A percentile compares a stretch with the other conserved stretches of the same genome.
These are phyloP conservation scores for Serendipita sp. DNA, from an alignment of 768 basidiomycete species.

Conservation along the genomic window DNA sequence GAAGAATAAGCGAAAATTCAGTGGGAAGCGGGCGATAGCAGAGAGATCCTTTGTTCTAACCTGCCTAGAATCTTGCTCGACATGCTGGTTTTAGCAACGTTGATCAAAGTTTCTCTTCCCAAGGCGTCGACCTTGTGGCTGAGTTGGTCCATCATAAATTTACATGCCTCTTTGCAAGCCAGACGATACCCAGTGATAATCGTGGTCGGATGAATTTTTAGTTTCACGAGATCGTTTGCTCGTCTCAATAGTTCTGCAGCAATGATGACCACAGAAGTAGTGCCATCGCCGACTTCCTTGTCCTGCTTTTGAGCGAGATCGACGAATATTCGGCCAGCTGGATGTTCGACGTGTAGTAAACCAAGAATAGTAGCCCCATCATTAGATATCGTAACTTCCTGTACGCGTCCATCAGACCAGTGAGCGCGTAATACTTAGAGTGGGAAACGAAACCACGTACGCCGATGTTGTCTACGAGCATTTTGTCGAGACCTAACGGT, in stretches of 20 bases:
- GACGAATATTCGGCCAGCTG: constrained; percentile 92
- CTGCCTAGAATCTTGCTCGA: constrained; percentile 95
- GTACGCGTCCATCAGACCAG: constrained; percentile 13
- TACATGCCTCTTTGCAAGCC: constrained; percentile 92
- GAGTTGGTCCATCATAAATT: constrained; percentile 94
- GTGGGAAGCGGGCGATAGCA: background rate
- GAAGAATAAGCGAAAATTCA: background rate
- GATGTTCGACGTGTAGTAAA: constrained; percentile 85
- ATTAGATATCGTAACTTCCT: constrained; percentile 99
- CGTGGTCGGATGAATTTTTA: constrained; percentile 96
- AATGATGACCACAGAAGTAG: constrained; percentile 94
- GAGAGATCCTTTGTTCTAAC: constrained; percentile 33
- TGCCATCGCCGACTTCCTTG: constrained; percentile 98
- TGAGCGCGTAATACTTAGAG: constrained; percentile 6
- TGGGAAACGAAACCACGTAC: constrained; percentile 32
- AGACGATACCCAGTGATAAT: constrained; percentile 97
- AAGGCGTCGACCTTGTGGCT: constrained; percentile 86
- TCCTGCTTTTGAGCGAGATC: constrained; percentile 99
- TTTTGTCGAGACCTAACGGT: constrained; percentile 87
- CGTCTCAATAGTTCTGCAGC: constrained; percentile 93
- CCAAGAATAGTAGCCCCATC: constrained; percentile 98
- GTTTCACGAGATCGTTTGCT: constrained; percentile 94
- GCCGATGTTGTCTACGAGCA: constrained; percentile 96
- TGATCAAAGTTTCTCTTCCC: constrained; percentile 84
- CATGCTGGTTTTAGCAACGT: constrained; percentile 97